A percentile compares a stretch with the other conserved stretches of the same genome.
These are phyloP conservation scores for Plenodomus lindquistii DNA, from an alignment of 2,329 filamentous ascomycete genomes.

Conservation along the genomic window DNA sequence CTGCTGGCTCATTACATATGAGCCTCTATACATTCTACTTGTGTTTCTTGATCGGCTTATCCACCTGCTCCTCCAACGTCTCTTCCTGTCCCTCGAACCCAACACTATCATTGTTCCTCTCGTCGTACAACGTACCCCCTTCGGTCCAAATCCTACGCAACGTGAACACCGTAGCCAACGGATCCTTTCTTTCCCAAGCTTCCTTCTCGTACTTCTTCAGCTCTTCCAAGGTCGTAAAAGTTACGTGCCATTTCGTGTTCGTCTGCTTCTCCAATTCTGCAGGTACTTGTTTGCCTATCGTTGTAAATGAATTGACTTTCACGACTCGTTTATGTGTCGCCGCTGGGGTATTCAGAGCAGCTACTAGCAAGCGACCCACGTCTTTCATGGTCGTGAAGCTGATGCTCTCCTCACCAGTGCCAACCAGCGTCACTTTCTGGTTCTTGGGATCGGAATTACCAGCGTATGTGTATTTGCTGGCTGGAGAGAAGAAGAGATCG, in stretches of 20 bases:
- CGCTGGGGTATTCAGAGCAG: constrained; percentile 60
- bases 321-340: constrained; percentile 57
- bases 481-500: constrained; percentile 61
- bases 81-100: constrained; percentile 53
- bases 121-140: constrained; percentile 71
- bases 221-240: constrained; percentile 57
- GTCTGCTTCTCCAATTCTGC: constrained; percentile 71
- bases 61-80: constrained; percentile 55
- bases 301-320: constrained; percentile 72
- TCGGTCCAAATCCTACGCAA: constrained; percentile 73
- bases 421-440: constrained; percentile 65
- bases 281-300: constrained; percentile 64
- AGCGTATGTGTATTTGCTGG: constrained; percentile 44
- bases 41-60: constrained; percentile 20
- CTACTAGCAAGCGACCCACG: constrained; percentile 68
- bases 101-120: constrained; percentile 67
- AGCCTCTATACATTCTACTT: too few relatives aligned
- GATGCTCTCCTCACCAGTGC: constrained; percentile 63
- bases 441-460: constrained; percentile 64
- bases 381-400: constrained; percentile 74
- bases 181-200: constrained; percentile 59
- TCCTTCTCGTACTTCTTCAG: constrained; percentile 62
- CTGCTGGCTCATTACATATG: too few relatives aligned
- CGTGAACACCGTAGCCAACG: constrained; percentile 61
- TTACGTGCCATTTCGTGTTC: constrained; percentile 59